These are phyloP conservation scores for Tylopilus sp. DNA, from an alignment of 768 basidiomycete genomes.

Conservation along the genomic window DNA sequence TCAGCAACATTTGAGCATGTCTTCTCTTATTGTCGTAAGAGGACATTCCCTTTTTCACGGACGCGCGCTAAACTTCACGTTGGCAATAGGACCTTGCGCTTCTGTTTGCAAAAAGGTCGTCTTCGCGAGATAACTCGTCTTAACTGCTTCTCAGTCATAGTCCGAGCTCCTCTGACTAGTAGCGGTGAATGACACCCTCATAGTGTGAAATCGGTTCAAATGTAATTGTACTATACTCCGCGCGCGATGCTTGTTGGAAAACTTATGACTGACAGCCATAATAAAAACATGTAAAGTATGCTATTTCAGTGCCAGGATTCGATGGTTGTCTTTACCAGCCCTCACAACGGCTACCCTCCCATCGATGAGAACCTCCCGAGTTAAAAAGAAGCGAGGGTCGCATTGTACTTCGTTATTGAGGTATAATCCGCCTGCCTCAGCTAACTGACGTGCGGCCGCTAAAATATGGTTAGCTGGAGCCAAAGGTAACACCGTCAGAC, in stretches of 20 bases:
- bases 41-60: not conserved
- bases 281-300: not conserved
- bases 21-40: slow-evolving; percentile 26
- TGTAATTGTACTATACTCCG: too few relatives aligned
- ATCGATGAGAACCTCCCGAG: slow-evolving; percentile 52
- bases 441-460: slow-evolving; percentile 66
- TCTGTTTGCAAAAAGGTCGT: slow-evolving; percentile 3
- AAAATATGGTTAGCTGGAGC: slow-evolving; percentile 7
- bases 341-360: slow-evolving; percentile 60
- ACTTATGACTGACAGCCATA: not conserved
- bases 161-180: not conserved
- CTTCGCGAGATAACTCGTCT: not conserved
- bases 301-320: slow-evolving; percentile 46
- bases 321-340: slow-evolving; percentile 70
- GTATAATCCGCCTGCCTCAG: slow-evolving; percentile 66
- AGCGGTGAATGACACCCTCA: not conserved
- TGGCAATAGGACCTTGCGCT: slow-evolving; percentile 26
- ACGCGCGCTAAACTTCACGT: not conserved
- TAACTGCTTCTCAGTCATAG: not conserved
- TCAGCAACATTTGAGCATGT: slow-evolving; percentile 15
- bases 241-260: not conserved
- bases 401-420: slow-evolving; percentile 60
- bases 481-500: slow-evolving; percentile 20
- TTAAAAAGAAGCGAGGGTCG: slow-evolving; percentile 45
- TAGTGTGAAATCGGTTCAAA: not conserved